Base-by-base conservation (phyloP, 768 basidiomycete species). In the Suillus paluster region DNA sequence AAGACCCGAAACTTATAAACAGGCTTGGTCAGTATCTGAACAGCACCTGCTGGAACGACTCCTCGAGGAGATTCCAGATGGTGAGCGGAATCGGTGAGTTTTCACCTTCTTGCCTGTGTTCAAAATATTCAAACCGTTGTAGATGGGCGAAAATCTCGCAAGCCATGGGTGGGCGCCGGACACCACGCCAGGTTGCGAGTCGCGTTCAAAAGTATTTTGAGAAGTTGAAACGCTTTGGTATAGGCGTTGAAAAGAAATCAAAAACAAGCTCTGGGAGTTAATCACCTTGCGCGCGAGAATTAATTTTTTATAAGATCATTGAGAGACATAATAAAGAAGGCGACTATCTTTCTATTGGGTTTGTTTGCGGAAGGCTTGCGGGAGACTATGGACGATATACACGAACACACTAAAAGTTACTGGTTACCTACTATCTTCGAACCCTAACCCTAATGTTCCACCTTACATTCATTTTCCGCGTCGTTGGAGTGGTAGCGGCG, bases 171-270 rank as follows among this genome's bases (percentile, higher is more conserved):
- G 92, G 92, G 1, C 79, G 79, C 48, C 77, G 92, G 61, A 93
- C 92, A 4, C 87, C 92, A 5, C 77, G 91, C 63, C 92, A 94
- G 77, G 92, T 94, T n/a, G 91, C 91, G 41, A 92, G 90, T 77
- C 84, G 91, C 19, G 92, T 94, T 58, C 92, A 94, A 68, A 94
- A 94, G 75, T 94, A 93, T 74, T 89, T 92, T 72, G 90, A 90
- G 71, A 94, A 93, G 79, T 73, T 94, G 73, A 91, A 88, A 76
- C 83, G 84, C 65, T 92, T 87, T 72, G 91, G 91, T 39, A 68
- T 89, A 55, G 83, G 80, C 30, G 71, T 81, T 38, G 75, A 76
- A 38, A 61, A 58, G 57, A 72, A 66, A 59, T 69, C 59, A 42
- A 70, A 71, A 60, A 60, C 60, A 68, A 70, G 58, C 66, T 61